Conservation (phyloP, 345 rosid species). For the Eucalyptus pauciflora region DNA sequence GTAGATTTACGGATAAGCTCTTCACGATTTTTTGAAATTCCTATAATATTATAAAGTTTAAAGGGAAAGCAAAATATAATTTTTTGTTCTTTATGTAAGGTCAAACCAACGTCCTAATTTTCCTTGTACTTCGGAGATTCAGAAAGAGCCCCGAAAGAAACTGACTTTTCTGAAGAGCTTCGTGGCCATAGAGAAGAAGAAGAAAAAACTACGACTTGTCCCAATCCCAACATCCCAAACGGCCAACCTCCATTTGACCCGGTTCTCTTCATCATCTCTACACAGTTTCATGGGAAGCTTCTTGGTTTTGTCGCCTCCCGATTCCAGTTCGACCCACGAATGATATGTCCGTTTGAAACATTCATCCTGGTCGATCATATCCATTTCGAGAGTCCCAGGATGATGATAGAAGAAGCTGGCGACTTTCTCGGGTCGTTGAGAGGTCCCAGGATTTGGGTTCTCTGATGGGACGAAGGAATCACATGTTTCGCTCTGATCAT, state of each 20-base stretch:
- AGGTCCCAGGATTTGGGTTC: background rate
- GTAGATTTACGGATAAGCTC: background rate
- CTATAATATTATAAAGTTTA: background rate
- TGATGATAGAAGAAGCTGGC: constrained; percentile 2
- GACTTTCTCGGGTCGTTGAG: background rate
- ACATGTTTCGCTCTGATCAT: constrained; percentile 7
- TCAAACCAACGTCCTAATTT: background rate
- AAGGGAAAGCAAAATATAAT: background rate
- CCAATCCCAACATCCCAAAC: background rate
- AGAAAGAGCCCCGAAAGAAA: background rate
- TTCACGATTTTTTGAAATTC: background rate
- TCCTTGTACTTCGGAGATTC: background rate
- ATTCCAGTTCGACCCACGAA: background rate
- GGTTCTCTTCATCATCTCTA: background rate
- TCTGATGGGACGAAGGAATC: constrained; percentile 26
- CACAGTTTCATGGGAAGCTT: background rate
- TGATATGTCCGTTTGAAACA: background rate
- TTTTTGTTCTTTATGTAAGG: background rate
- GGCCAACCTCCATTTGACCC: background rate
- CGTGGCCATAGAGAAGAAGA: background rate
- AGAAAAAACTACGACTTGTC: background rate
- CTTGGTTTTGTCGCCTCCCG: background rate
- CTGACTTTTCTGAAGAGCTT: background rate
- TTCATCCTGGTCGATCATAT: background rate
- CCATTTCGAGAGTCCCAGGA: background rate